A percentile compares a stretch with the other conserved stretches of the same genome.
Conservation (phyloP, 176 grass and related monocot species). For the Musa troglodytarum region DNA sequence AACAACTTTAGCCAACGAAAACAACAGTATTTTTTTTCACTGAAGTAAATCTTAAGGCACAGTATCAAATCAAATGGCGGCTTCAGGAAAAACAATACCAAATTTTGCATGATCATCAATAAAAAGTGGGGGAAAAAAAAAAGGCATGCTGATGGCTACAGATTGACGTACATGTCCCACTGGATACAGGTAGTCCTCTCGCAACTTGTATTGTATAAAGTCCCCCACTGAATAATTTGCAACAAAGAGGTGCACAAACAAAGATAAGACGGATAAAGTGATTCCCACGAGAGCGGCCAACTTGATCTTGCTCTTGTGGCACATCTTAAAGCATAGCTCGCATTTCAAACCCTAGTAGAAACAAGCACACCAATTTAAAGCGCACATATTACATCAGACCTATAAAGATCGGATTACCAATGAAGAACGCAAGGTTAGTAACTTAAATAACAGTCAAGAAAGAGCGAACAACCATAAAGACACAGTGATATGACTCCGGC, state of each 20-base stretch:
- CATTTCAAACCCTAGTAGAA: not conserved
- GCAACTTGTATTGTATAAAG: conserved; percentile 42
- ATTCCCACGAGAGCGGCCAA: conserved; percentile 66
- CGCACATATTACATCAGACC: not conserved
- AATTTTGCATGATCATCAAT: not conserved
- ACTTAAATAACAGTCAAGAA: not conserved
- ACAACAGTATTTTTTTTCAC: not conserved
- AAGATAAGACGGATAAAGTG: conserved; percentile 57
- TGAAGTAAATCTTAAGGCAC: not conserved
- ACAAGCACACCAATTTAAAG: not conserved
- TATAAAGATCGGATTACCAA: not conserved
- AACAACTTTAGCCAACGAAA: conserved; percentile 7
- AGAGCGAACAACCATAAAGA: not conserved
- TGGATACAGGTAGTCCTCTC: conserved; percentile 48
- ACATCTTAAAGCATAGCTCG: conserved; percentile 48
- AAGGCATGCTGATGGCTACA: not conserved
- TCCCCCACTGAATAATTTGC: conserved; percentile 77
- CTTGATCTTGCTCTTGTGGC: conserved; percentile 91
- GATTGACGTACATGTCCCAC: conserved; percentile 44
- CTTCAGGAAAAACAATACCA: not conserved
- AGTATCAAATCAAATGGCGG: not conserved
- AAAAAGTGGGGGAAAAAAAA: not conserved
- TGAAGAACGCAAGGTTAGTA: not conserved
- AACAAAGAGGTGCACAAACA: conserved; percentile 82
- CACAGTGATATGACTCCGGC: not conserved